A percentile compares a stretch with the other conserved stretches of the same genome.
phyloP scores from a whole-genome alignment of 805 yeast genomes.

The Teunomyces stri region DNA sequence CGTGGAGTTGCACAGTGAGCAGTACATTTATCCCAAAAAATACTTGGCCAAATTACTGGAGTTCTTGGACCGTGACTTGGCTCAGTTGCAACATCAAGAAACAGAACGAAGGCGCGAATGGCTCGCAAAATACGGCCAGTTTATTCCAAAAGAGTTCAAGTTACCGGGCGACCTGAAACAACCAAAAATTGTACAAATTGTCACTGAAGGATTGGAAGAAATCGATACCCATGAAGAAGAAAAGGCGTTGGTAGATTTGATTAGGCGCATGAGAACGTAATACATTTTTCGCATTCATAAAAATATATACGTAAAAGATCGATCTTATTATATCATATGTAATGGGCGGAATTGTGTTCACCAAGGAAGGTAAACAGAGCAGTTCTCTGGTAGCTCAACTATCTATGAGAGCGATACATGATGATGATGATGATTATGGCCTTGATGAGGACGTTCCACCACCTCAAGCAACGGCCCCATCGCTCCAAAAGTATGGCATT shows the following conservation, averaged over 20 bases:
- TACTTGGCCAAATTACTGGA: conserved; percentile 29
- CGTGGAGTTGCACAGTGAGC: conserved; percentile 38
- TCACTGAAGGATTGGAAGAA: conserved; percentile 41
- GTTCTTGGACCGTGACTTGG: conserved; percentile 33
- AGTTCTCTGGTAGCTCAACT: neutral
- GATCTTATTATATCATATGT: neutral
- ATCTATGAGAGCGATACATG: conserved; percentile 1
- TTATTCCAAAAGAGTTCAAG: conserved; percentile 37
- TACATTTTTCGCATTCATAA: too few relatives aligned
- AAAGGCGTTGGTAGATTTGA: conserved; percentile 13
- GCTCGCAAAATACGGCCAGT: conserved; percentile 39
- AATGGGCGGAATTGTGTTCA: conserved; percentile 10
- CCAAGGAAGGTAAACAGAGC: conserved; percentile 4
- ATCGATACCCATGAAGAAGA: conserved; percentile 11
- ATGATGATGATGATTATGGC: conserved; percentile 8
- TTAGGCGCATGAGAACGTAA: conserved; percentile 5
- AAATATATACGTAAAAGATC: too few relatives aligned
- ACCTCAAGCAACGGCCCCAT: neutral
- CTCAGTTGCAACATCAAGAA: conserved; percentile 32
- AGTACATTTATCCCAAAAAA: conserved; percentile 36
- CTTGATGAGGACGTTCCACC: neutral
- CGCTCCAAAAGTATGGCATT: conserved; percentile 58
- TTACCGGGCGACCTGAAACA: conserved; percentile 37
- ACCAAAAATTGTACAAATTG: conserved; percentile 39
- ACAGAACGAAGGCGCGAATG: conserved; percentile 32